A percentile compares a stretch with the other conserved stretches of the same genome.
These are phyloP conservation scores for Colletotrichum viniferum DNA, from an alignment of 2,329 filamentous ascomycete genomes.

Conservation along the genomic window DNA sequence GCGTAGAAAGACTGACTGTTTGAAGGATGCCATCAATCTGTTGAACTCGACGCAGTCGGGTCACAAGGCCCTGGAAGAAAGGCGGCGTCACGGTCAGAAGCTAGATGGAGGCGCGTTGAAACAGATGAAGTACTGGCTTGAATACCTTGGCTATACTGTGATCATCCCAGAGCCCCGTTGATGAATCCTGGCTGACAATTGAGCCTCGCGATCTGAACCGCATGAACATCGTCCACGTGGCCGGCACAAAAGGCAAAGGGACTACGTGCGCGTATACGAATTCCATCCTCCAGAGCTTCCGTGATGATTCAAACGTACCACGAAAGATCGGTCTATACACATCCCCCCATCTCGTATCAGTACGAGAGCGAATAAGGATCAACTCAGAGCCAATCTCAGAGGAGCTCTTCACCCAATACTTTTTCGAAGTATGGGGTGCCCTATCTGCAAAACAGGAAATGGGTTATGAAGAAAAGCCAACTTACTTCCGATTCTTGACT, in stretches of 20 bases:
- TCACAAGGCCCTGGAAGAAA: not conserved
- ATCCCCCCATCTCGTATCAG: not conserved
- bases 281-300: not conserved
- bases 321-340: not conserved
- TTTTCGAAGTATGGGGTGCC: not conserved
- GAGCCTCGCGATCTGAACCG: not conserved
- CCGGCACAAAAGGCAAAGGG: not conserved
- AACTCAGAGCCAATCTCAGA: not conserved
- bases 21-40: not conserved
- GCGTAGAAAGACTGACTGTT: not conserved
- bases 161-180: too few relatives aligned
- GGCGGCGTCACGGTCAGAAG: not conserved
- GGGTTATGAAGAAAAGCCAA: not conserved
- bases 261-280: not conserved
- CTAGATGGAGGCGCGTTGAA: not conserved
- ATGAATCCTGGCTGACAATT: not conserved
- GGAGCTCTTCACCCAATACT: not conserved
- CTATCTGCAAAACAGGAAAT: not conserved
- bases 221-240: not conserved
- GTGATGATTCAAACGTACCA: accelerated
- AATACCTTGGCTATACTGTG: not conserved
- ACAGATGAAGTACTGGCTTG: not conserved
- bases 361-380: not conserved
- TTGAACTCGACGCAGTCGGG: not conserved
- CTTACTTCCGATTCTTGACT: not conserved